Percentiles rank a stretch among this genome's conserved stretches.
phyloP scores from a whole-genome alignment of 2,329 filamentous ascomycete species.

The Sclerotiophoma versabilis region DNA sequence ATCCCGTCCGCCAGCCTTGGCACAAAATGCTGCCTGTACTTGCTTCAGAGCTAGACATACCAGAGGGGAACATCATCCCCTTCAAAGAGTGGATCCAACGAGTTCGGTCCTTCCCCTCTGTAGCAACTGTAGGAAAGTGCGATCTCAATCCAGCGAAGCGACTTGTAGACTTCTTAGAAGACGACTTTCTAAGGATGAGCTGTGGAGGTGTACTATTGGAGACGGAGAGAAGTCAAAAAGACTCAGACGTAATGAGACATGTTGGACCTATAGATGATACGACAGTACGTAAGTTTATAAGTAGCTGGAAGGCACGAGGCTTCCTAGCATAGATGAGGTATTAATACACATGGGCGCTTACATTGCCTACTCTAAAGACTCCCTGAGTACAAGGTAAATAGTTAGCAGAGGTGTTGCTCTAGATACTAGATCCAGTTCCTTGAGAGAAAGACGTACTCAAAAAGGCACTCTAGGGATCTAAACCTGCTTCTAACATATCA shows the following conservation, averaged over 20 bases:
- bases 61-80: constrained; percentile 41
- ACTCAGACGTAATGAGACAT: constrained; percentile 48
- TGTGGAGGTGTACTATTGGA: constrained; percentile 55
- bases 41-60: constrained; percentile 38
- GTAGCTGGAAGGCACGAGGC: constrained; percentile 15
- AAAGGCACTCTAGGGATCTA: too few relatives aligned
- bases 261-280: constrained; percentile 16
- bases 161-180: constrained; percentile 46
- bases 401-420: too few relatives aligned
- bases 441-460: too few relatives aligned
- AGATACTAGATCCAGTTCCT: too few relatives aligned
- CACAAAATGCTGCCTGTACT: constrained; percentile 46
- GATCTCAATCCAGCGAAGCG: constrained; percentile 42
- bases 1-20: constrained; percentile 55
- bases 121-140: not conserved
- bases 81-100: constrained; percentile 52
- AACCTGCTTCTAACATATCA: too few relatives aligned
- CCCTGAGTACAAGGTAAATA: too few relatives aligned
- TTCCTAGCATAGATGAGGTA: constrained; percentile 12
- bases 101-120: constrained; percentile 35
- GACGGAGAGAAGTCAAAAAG: constrained; percentile 42
- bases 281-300: constrained; percentile 15
- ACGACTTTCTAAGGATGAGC: constrained; percentile 53
- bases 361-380: too few relatives aligned
- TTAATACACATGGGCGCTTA: too few relatives aligned